Percentiles rank a stretch among this genome's conserved stretches.
These are phyloP conservation scores for Xylaria sp. DNA, from an alignment of 2,329 filamentous ascomycete species.

Conservation along the genomic window DNA sequence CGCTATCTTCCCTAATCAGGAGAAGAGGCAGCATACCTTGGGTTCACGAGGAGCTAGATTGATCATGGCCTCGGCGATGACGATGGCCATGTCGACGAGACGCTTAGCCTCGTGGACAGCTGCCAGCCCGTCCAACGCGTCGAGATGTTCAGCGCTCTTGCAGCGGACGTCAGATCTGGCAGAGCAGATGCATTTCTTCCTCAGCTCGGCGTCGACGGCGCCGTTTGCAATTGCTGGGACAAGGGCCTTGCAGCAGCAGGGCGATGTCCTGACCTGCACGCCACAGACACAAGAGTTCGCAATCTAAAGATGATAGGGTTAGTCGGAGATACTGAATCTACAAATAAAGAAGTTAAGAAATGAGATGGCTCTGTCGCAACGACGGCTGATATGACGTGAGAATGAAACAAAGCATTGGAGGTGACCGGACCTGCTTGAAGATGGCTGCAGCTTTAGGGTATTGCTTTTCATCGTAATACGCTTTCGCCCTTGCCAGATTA, in stretches of 20 bases:
- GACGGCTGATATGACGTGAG: conserved; percentile 12
- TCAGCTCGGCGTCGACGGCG: conserved; percentile 40
- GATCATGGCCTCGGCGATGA: conserved; percentile 44
- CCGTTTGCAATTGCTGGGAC: conserved; percentile 38
- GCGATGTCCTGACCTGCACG: conserved; percentile 30
- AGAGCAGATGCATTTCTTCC: conserved; percentile 43
- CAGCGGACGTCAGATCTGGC: conserved; percentile 43
- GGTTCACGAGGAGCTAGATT: conserved; percentile 46
- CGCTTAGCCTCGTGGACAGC: conserved; percentile 41
- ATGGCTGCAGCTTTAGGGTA: conserved; percentile 26
- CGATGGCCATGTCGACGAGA: conserved; percentile 34
- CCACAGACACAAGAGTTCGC: conserved; percentile 42
- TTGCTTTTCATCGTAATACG: conserved; percentile 26
- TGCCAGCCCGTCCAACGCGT: conserved; percentile 44
- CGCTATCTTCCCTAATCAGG: not conserved
- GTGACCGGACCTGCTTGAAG: conserved; percentile 32
- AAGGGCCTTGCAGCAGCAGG: conserved; percentile 41
- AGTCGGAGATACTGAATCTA: not conserved
- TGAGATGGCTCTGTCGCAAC: too few relatives aligned
- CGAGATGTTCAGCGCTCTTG: conserved; percentile 40
- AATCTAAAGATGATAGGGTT: conserved; percentile 26
- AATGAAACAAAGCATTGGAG: not conserved
- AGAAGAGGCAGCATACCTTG: conserved; percentile 38
- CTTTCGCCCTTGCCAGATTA: conserved; percentile 21
- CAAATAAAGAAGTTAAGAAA: not conserved